Evolutionary conservation across 305 asterid genomes (phyloP), one percentile per base, ranked within the genome.

Genomic region (Rubia tinctorum): DNA sequence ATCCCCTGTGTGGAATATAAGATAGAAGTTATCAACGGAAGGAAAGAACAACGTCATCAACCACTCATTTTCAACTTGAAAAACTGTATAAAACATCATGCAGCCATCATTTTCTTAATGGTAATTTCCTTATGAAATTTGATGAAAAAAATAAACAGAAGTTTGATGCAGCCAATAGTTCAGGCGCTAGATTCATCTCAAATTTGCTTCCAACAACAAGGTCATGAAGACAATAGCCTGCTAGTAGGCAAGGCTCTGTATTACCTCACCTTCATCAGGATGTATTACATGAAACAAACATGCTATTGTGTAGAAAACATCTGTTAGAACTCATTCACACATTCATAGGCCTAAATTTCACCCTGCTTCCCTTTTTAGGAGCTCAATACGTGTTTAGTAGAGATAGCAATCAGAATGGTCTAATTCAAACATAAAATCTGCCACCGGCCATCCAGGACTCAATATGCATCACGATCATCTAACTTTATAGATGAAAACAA

Each of bases 1-100:
- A 83, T 95, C 96, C 81, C 99, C 99, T 94, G 78, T n/a, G 62
- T 53, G 68, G 71, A 83, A 73, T 8, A 58, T 71, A 66, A 14
- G 45, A 7, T 51, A 56, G 23, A 42, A 59, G 49, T 37, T 42
- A 43, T 45, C 3, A 43, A 37, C 20, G 10, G 12, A 20, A 18
- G 64, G 30, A 17, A 53, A 18, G 1, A 53, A 53, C 2, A 6
- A 34, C 2, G 45, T 55, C 60, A 39, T 17, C 22, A 68, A 43
- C 40, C 47, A 60, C 39, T 51, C 71, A 76, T 47, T 49, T 56
- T 13, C 23, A 17, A 0, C 30, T 39, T 14, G 40, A 40, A 15
- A 34, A 68, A 27, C 69, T 30, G 23, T 8, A 63, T 47, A 40
- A 47, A 13, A 12, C 58, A 37, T 25, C 42, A 44, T 8, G 22